Evolutionary conservation across 345 rosid genomes (phyloP).

Genomic region (Fremontodendron californicum): DNA sequence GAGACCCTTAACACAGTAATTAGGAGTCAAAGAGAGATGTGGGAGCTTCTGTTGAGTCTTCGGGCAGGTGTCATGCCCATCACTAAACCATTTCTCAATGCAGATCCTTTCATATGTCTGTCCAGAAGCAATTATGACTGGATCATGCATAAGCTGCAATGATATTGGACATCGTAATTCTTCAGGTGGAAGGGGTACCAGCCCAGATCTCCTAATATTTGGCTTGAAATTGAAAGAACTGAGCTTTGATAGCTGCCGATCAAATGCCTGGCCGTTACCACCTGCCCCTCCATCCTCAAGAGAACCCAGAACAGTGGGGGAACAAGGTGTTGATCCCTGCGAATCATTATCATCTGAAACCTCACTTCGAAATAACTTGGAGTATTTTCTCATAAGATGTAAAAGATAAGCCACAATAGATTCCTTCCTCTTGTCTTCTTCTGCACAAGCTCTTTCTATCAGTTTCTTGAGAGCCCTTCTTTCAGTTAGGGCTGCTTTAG

Average conservation of each 20-base stretch:
- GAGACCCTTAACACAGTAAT: slow-evolving; percentile 97
- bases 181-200: slow-evolving; percentile 78
- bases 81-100: slow-evolving; percentile 95
- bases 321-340: slow-evolving; percentile 81
- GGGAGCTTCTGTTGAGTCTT: slow-evolving; percentile 88
- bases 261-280: slow-evolving; percentile 54
- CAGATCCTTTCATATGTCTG: slow-evolving; percentile 95
- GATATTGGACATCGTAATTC: slow-evolving; percentile 97
- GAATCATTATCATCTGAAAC: slow-evolving; percentile 84
- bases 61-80: slow-evolving; percentile 90
- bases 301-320: slow-evolving; percentile 63
- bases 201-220: slow-evolving; percentile 55
- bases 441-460: slow-evolving; percentile 81
- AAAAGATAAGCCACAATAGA: slow-evolving; percentile 94
- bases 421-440: slow-evolving; percentile 98
- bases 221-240: slow-evolving; percentile 70
- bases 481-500: slow-evolving; percentile 91
- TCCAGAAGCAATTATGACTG: slow-evolving; percentile 95
- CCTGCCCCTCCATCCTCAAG: slow-evolving; percentile 44
- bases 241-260: slow-evolving; percentile 76
- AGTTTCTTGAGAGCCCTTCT: slow-evolving; percentile 94
- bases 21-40: slow-evolving; percentile 84
- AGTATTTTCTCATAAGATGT: slow-evolving; percentile 92
- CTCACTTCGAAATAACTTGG: slow-evolving; percentile 87
- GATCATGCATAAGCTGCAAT: slow-evolving; percentile 94